Percentiles rank a stretch among this genome's conserved stretches.
These are phyloP conservation scores for Cavenderia fasciculata DNA, from an alignment of 78 protist species.

Conservation along the genomic window DNA sequence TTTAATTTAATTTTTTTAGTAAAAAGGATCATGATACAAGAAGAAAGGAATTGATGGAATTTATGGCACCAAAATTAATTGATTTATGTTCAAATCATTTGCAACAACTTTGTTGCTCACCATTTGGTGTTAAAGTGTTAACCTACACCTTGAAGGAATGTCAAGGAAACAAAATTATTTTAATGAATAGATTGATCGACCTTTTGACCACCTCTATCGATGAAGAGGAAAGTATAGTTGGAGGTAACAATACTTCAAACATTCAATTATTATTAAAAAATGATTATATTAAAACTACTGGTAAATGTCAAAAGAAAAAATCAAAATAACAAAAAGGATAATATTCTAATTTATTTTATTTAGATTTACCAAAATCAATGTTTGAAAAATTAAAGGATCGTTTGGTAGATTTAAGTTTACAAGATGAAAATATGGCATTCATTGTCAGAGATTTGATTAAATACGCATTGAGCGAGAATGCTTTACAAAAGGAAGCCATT, in stretches of 20 bases:
- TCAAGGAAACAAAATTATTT: conserved; percentile 41
- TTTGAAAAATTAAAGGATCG: background rate
- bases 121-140: conserved; percentile 40
- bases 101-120: background rate
- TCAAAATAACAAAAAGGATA: background rate
- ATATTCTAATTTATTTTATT: background rate
- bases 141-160: conserved; percentile 1
- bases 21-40: conserved; percentile 41
- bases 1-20: background rate
- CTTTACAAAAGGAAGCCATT: conserved; percentile 5
- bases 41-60: conserved; percentile 39
- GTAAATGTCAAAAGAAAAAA: background rate
- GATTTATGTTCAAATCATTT: conserved; percentile 36
- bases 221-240: no score
- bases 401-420: background rate
- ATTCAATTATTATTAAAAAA: conserved; percentile 23
- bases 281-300: conserved; percentile 36
- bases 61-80: conserved; percentile 50
- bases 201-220: background rate
- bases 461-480: background rate
- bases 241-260: background rate
- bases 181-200: conserved; percentile 24
- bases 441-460: conserved; percentile 2
- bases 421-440: background rate
- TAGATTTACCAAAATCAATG: conserved; percentile 2